Evolutionary conservation across 768 basidiomycete species (phyloP), one percentile per base, ranked within the genome.

Genomic region (Pholiota conissans): DNA sequence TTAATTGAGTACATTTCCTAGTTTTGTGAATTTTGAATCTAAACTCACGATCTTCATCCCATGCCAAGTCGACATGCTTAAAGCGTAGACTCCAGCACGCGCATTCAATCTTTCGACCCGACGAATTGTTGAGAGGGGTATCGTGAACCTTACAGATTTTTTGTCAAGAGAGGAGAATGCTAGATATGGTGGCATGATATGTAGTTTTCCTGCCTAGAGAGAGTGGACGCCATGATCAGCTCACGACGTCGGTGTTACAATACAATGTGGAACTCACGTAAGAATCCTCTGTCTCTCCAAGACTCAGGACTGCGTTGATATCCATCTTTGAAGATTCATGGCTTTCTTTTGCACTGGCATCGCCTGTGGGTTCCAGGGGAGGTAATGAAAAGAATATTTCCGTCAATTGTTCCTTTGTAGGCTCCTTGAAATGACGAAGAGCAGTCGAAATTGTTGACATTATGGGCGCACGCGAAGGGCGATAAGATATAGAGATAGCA

Each of bases 61-160:
- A 70, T 98, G 94, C 92, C 95, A 98, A 51, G 91, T 85, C n/a
- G 87, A 83, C 18, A 98, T 76, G 65, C 93, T 95, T 28, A 99
- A 82, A n/a, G 96, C 95, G 69, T 98, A 98, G 34, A 97, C 89
- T 5, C 97, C 97, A 27, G 94, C 91, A 13, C 94, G 85, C 10
- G 94, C 90, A 70, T 96, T 97, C 52, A 98, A 81, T 48, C 94
- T 79, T 74, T 99, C 97, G 20, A 99, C 97, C 55, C 97, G 79
- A 51, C 97, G 84, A 63, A 99, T 86, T 5, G 94, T 94, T 52
- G 89, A 93, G 40, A 99, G 80, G 28, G 97, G 96, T 8, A 98
- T 75, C 7, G 94, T 93, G 73, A 94, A 94, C 42, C 89, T 82
- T 57, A 95, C 94, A 22, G 93, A 95, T 69, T 94, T 94, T 67